These are phyloP conservation scores for Coniferiporia weirii DNA, from an alignment of 1,284 basidiomycete genomes.

Conservation along the genomic window DNA sequence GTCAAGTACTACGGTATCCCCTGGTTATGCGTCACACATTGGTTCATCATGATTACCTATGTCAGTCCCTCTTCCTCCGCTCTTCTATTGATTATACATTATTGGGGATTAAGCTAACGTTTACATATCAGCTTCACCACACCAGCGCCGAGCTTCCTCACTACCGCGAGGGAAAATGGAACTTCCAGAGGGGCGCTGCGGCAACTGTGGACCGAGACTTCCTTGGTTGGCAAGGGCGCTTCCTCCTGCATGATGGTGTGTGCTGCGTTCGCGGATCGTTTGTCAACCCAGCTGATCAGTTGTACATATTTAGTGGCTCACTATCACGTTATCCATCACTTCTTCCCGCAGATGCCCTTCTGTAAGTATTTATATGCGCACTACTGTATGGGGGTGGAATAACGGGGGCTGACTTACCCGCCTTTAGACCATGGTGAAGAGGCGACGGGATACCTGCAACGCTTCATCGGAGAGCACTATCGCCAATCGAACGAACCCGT, in stretches of 20 bases:
- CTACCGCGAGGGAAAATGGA: constrained; percentile 50
- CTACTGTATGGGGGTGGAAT: background rate
- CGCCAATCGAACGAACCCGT: constrained; percentile 40
- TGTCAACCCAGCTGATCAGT: background rate
- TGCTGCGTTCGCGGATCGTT: background rate
- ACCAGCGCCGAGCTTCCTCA: constrained; percentile 46
- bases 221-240: constrained; percentile 45
- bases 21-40: constrained; percentile 52
- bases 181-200: constrained; percentile 59
- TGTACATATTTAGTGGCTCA: constrained; percentile 30
- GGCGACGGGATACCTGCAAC: constrained; percentile 46
- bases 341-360: constrained; percentile 33
- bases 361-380: constrained; percentile 22
- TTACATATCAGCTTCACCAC: constrained; percentile 37
- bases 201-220: constrained; percentile 56
- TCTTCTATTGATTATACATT: background rate
- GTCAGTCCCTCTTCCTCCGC: background rate
- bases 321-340: constrained; percentile 38
- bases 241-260: constrained; percentile 34
- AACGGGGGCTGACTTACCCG: background rate
- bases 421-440: constrained; percentile 42
- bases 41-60: constrained; percentile 56
- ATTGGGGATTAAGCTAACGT: background rate
- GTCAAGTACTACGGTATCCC: constrained; percentile 54
- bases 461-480: constrained; percentile 51